Base-by-base conservation (phyloP, 1,139 yeast genomes). In the Zygoascus meyerae region DNA sequence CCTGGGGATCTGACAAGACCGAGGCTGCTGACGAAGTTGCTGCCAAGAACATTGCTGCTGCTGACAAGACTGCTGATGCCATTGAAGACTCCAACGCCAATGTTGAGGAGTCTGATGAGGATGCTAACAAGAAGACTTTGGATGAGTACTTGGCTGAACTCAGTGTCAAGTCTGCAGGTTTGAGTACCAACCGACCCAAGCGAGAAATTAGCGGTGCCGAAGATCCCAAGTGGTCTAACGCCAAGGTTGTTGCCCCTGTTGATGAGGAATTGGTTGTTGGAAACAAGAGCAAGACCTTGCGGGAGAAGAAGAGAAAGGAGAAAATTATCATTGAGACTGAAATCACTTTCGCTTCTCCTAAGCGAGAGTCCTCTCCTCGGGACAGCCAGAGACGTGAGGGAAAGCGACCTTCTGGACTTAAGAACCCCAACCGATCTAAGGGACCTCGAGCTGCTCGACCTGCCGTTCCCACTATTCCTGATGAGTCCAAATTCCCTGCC, bases 1-100 rank as follows among this genome's bases (percentile, higher is more conserved):
- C 94, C 71, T 90, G 95, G 80, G 87, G 89, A 63, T 81, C 81
- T 67, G 81, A 81, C 69, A 71, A 74, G 63, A 65, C 67, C 61
- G 71, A 70, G 57, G 75, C 69, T 43, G 82, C 75, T 56, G 82
- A 80, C 56, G 86, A 81, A 71, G 67, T 67, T 54, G 86, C 79
- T 63, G 89, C 75, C 56, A 79, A 72, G 56, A 74, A 67, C 54
- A 83, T 81, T 59, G 87, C 85, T 54, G 71, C 65, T 50, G 78
- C 71, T 52, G 73, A 68, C 44, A 74, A 65, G 47, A 71, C 66
- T 49, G 74, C 65, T 38, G 76, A 64, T 51, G 74, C 63, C 34
- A 48, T 48, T 45, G 60, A 54, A 49, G 76, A 65, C 51, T 74
- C 63, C 40, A 50, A 50, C 45, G 59, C 53, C 49, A 63, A 61